phyloP scores from a whole-genome alignment of 2,329 filamentous ascomycete species.

The Sporothrix inflata region DNA sequence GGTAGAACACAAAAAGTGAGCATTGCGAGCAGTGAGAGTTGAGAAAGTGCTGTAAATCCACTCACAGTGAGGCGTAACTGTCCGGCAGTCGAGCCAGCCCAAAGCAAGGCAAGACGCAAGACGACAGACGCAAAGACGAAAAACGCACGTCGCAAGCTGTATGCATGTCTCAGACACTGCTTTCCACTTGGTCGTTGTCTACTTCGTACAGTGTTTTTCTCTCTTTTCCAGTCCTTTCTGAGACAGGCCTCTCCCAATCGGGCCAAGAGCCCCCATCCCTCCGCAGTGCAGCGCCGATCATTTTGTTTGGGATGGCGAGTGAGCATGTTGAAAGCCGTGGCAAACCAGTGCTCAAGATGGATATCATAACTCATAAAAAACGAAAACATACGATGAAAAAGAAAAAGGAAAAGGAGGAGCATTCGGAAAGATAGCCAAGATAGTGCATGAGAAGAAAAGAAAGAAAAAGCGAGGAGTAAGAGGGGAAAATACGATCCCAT shows the following conservation, averaged over 20 bases:
- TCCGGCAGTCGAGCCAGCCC: background rate
- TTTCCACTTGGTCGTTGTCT: background rate
- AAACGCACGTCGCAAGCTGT: background rate
- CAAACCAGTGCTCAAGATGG: no score
- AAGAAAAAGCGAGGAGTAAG: background rate
- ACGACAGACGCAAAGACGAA: background rate
- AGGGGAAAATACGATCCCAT: no score
- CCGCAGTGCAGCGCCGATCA: conserved; percentile 9
- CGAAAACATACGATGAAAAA: background rate
- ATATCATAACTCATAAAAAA: background rate
- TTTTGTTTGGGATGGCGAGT: background rate
- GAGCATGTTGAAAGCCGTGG: no score
- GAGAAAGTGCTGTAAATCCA: background rate
- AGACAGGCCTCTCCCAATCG: background rate
- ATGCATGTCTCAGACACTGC: conserved; percentile 17
- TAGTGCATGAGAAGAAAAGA: background rate
- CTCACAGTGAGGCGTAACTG: background rate
- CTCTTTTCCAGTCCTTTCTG: background rate
- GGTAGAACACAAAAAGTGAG: background rate
- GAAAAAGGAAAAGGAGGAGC: background rate
- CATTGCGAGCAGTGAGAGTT: background rate
- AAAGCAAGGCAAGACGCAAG: background rate
- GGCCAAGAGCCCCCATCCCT: conserved; percentile 13
- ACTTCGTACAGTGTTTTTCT: background rate
- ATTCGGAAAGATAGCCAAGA: background rate